A percentile compares a stretch with the other conserved stretches of the same genome.
Conservation (phyloP, 78 protist species). For the Monosiga brevicollis region DNA sequence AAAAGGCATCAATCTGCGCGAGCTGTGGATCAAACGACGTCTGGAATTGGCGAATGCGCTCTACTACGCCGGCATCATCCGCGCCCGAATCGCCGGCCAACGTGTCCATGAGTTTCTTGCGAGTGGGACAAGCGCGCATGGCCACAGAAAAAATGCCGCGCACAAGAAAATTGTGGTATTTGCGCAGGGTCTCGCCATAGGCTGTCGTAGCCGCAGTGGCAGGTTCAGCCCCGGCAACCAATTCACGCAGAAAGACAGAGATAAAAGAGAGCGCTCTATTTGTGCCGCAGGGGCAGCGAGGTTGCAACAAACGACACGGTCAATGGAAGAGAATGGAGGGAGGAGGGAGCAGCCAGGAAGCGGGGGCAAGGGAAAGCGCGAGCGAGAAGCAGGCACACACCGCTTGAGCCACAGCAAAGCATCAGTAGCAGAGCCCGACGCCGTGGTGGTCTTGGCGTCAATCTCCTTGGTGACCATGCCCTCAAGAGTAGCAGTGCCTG, state of each 20-base stretch:
- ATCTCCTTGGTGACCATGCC: not conserved
- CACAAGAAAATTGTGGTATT: not conserved
- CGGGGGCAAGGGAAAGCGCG: not conserved
- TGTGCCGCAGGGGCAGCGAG: too few species aligned
- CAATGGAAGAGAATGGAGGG: too few species aligned
- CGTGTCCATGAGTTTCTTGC: too few species aligned
- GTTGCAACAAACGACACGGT: too few species aligned
- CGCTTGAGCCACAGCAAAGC: slow-evolving; percentile 1
- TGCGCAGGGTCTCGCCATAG: not conserved
- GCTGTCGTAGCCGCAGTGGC: not conserved
- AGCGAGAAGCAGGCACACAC: not conserved
- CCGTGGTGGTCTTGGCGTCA: not conserved
- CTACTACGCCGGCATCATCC: too few species aligned
- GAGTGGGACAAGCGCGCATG: too few species aligned
- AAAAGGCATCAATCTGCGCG: too few species aligned
- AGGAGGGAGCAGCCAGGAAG: not conserved
- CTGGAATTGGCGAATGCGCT: too few species aligned
- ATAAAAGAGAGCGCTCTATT: not conserved
- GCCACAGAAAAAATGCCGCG: slow-evolving; percentile 1
- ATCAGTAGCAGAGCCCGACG: not conserved
- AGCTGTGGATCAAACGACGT: too few species aligned
- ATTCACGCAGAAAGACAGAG: not conserved
- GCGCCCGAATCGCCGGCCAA: too few species aligned
- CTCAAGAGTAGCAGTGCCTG: not conserved
- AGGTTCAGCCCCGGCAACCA: not conserved